phyloP scores from a whole-genome alignment of 768 basidiomycete genomes.

The Arthromyces matolae region DNA sequence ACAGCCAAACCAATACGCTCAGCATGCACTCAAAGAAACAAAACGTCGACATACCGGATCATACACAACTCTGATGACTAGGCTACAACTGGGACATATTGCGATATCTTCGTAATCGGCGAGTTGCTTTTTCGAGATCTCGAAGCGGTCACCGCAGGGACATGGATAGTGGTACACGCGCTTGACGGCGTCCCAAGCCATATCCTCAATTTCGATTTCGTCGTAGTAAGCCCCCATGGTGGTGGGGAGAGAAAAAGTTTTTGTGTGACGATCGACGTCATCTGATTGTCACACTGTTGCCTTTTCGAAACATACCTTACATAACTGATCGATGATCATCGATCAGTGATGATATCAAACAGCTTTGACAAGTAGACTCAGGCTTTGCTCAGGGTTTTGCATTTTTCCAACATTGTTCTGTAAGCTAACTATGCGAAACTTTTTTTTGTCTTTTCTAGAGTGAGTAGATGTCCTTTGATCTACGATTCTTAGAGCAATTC shows the following conservation, averaged over 20 bases:
- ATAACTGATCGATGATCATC: no score
- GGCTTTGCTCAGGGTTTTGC: no score
- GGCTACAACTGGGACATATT: conserved; percentile 92
- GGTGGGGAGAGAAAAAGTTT: not conserved
- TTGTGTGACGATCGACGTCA: conserved; percentile 7
- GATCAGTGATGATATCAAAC: no score
- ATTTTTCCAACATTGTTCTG: no score
- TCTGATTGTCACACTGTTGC: no score
- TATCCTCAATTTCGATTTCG: conserved; percentile 96
- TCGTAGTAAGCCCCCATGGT: conserved; percentile 87
- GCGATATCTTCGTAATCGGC: conserved; percentile 90
- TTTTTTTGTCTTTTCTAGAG: no score
- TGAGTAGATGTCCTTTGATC: no score
- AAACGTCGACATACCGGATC: conserved; percentile 81
- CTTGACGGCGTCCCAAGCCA: conserved; percentile 83
- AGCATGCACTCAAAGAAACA: conserved; percentile 7
- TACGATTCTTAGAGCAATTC: no score
- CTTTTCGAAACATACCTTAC: no score
- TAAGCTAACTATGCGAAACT: no score
- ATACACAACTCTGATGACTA: conserved; percentile 88
- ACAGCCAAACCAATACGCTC: conserved; percentile 4
- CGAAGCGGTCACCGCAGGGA: conserved; percentile 97
- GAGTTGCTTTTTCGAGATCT: conserved; percentile 84
- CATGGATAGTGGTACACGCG: conserved; percentile 93
- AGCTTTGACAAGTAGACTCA: no score